phyloP scores from a whole-genome alignment of 306 rosid species.

The Mucuna pruriens region DNA sequence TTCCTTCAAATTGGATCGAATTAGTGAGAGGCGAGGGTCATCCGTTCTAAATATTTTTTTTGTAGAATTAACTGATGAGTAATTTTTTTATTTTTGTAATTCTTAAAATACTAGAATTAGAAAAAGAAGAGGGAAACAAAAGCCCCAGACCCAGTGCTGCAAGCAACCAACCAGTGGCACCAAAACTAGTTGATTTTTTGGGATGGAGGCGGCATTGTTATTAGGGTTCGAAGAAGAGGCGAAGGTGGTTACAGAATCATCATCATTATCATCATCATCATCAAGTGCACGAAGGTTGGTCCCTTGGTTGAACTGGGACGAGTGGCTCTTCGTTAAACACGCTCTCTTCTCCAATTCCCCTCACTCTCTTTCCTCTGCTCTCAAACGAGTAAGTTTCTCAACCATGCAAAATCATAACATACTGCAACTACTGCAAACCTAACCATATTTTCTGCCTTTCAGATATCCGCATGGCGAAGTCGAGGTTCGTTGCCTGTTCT shows the following conservation, averaged over 20 bases:
- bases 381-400: constrained; percentile 57
- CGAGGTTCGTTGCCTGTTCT: constrained; percentile 82
- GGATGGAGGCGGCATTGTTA: constrained; percentile 39
- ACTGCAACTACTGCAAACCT: background rate
- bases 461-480: constrained; percentile 88
- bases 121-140: background rate
- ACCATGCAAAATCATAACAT: background rate
- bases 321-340: constrained; percentile 76
- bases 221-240: constrained; percentile 47
- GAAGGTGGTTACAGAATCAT: background rate
- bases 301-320: constrained; percentile 93
- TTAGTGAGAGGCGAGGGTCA: no score
- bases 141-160: no score
- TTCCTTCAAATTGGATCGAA: no score
- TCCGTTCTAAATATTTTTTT: no score
- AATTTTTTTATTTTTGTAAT: no score
- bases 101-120: no score
- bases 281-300: constrained; percentile 61
- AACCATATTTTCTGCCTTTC: constrained; percentile 7
- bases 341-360: constrained; percentile 74
- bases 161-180: no score
- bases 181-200: background rate
- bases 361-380: constrained; percentile 64
- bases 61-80: no score
- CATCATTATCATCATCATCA: background rate